phyloP scores from a whole-genome alignment of 345 rosid species.

The Salix koriyanagi region DNA sequence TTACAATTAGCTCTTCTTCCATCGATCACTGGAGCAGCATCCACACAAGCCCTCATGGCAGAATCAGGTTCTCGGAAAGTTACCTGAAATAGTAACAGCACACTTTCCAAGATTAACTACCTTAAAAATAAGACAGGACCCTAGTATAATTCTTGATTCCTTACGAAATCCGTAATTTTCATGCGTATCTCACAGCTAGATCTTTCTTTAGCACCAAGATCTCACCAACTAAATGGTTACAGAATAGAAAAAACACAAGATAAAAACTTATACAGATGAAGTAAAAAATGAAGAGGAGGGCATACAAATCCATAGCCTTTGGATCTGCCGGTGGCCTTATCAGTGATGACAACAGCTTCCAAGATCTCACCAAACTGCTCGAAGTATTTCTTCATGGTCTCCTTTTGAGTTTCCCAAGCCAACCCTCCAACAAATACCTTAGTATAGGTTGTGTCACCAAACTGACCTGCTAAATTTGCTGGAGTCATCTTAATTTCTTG shows the following conservation, averaged over 20 bases:
- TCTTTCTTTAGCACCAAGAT: constrained; percentile 17
- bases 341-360: constrained; percentile 97
- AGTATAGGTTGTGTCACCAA: constrained; percentile 88
- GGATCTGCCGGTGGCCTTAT: constrained; percentile 97
- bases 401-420: constrained; percentile 98
- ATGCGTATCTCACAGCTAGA: neutral
- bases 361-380: constrained; percentile 97
- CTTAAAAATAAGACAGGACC: neutral
- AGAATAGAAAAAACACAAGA: neutral
- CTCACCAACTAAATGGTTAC: neutral
- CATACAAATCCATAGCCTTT: constrained; percentile 98
- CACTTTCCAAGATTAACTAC: constrained; percentile 3
- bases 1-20: constrained; percentile 98
- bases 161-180: neutral
- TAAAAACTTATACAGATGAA: neutral
- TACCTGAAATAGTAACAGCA: constrained; percentile 44
- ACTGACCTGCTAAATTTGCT: constrained; percentile 47
- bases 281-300: neutral
- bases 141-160: neutral
- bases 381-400: constrained; percentile 85
- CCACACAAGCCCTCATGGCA: constrained; percentile 88
- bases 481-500: constrained; percentile 38
- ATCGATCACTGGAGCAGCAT: constrained; percentile 93
- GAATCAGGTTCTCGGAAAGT: constrained; percentile 93
- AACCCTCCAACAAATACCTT: constrained; percentile 95